phyloP scores from a whole-genome alignment of 208 protist genomes.

The Trypanosoma scelopori region DNA sequence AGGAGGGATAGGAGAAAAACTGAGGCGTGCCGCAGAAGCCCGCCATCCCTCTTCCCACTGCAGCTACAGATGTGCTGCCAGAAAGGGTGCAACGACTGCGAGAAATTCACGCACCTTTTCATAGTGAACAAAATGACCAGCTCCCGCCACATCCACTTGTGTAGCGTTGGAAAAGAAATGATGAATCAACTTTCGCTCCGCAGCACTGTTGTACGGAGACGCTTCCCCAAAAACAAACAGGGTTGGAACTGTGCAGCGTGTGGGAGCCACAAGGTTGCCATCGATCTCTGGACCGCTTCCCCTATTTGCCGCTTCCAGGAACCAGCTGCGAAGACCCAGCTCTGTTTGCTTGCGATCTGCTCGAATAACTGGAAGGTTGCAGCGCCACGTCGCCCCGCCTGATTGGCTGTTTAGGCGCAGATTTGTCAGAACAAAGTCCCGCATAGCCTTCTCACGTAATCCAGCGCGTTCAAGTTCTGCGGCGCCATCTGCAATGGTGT shows the following conservation, averaged over 20 bases:
- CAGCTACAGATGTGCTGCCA: constrained; percentile 34
- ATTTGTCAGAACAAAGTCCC: constrained; percentile 81
- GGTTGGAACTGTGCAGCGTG: constrained; percentile 60
- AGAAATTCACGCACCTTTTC: constrained; percentile 78
- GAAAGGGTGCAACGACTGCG: constrained; percentile 64
- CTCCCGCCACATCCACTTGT: constrained; percentile 62
- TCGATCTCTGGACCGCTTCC: not conserved
- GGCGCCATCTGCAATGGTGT: constrained; percentile 46
- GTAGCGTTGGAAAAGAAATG: constrained; percentile 60
- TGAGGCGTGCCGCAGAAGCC: too few relatives aligned
- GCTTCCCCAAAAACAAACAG: constrained; percentile 86
- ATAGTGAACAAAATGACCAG: constrained; percentile 87
- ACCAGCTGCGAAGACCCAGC: constrained; percentile 24
- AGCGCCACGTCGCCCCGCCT: constrained; percentile 47
- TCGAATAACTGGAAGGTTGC: constrained; percentile 24
- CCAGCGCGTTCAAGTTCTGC: constrained; percentile 60
- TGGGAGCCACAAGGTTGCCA: constrained; percentile 24
- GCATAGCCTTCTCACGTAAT: constrained; percentile 59
- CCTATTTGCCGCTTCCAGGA: constrained; percentile 6
- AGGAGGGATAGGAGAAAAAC: too few relatives aligned
- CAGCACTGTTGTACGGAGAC: constrained; percentile 70
- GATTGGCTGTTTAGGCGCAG: constrained; percentile 37
- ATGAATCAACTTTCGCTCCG: constrained; percentile 35
- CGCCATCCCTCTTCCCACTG: too few relatives aligned
- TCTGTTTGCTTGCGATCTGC: constrained; percentile 10